Percentiles rank a stretch among this genome's conserved stretches.
Evolutionary conservation across 768 basidiomycete genomes (phyloP).

Genomic region (Russula lepida): DNA sequence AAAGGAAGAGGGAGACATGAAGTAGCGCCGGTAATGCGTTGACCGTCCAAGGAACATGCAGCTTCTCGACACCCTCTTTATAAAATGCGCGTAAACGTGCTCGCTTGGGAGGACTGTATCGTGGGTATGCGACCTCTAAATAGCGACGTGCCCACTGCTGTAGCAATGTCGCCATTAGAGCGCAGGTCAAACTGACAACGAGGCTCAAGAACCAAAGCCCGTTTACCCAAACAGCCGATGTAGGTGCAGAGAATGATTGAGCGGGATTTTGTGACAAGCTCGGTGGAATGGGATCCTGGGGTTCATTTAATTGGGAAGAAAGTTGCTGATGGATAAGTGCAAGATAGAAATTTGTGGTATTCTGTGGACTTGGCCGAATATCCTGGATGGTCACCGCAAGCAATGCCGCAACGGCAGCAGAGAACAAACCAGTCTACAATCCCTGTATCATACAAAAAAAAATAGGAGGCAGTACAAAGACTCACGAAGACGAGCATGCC

Average conservation of each 20-base stretch:
- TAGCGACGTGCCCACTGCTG: constrained; percentile 44
- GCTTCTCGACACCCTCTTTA: constrained; percentile 32
- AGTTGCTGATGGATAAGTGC: constrained; percentile 5
- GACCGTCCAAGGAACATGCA: constrained; percentile 35
- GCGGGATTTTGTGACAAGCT: neutral
- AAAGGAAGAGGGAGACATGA: constrained; percentile 43
- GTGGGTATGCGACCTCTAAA: constrained; percentile 23
- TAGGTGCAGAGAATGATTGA: constrained; percentile 20
- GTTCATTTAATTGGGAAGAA: neutral
- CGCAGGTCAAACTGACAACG: constrained; percentile 35
- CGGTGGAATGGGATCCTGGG: neutral
- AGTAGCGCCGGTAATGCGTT: constrained; percentile 40
- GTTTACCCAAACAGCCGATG: constrained; percentile 33
- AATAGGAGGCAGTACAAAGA: neutral
- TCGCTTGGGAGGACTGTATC: constrained; percentile 28
- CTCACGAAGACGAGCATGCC: constrained; percentile 6
- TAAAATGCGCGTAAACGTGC: constrained; percentile 35
- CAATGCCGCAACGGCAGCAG: constrained; percentile 13
- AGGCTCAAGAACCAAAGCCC: constrained; percentile 35
- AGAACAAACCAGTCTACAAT: constrained; percentile 16
- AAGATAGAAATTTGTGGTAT: neutral
- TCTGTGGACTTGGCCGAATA: constrained; percentile 1
- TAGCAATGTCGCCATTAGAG: constrained; percentile 38
- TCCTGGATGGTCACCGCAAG: constrained; percentile 1
- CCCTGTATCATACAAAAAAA: neutral